Conservation (phyloP, 352 stramenopile genomes). For the Pythium myriotylum region DNA sequence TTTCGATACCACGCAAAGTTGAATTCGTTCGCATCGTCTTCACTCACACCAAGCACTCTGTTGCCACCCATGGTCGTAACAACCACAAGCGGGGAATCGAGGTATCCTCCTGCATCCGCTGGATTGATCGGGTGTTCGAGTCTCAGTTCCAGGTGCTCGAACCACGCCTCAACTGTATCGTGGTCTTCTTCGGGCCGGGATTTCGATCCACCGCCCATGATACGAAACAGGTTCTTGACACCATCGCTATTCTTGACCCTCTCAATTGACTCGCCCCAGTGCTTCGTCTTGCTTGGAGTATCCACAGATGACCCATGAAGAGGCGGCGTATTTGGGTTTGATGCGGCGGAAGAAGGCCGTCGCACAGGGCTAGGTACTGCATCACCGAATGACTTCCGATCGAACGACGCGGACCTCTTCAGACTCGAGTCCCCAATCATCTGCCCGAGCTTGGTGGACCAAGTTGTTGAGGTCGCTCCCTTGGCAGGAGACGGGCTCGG, state of each 20-base stretch:
- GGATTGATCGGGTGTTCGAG: slow-evolving; percentile 34
- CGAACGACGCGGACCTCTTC: slow-evolving; percentile 60
- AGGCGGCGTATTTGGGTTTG: slow-evolving; percentile 7
- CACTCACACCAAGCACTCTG: slow-evolving; percentile 51
- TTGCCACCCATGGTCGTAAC: slow-evolving; percentile 36
- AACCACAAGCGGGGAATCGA: slow-evolving; percentile 58
- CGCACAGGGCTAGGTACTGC: slow-evolving; percentile 10
- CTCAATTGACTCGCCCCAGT: slow-evolving; percentile 49
- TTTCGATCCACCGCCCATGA: slow-evolving; percentile 48
- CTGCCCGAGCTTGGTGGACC: slow-evolving; percentile 53
- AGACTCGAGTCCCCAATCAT: slow-evolving; percentile 37
- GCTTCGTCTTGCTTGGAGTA: slow-evolving; percentile 36
- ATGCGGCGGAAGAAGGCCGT: slow-evolving; percentile 6
- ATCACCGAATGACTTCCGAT: slow-evolving; percentile 24
- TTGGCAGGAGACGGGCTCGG: slow-evolving; percentile 43
- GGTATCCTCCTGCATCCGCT: slow-evolving; percentile 20
- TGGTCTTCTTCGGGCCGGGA: slow-evolving; percentile 59
- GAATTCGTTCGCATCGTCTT: slow-evolving; percentile 71
- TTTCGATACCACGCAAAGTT: slow-evolving; percentile 72
- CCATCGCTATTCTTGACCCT: slow-evolving; percentile 71
- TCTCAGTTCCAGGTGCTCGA: slow-evolving; percentile 56
- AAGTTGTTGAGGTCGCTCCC: slow-evolving; percentile 24
- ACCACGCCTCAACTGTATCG: slow-evolving; percentile 59
- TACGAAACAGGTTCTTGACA: slow-evolving; percentile 77
- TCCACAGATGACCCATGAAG: slow-evolving; percentile 23